phyloP scores from a whole-genome alignment of 352 stramenopile species.

The Pelagophyceae sp. region DNA sequence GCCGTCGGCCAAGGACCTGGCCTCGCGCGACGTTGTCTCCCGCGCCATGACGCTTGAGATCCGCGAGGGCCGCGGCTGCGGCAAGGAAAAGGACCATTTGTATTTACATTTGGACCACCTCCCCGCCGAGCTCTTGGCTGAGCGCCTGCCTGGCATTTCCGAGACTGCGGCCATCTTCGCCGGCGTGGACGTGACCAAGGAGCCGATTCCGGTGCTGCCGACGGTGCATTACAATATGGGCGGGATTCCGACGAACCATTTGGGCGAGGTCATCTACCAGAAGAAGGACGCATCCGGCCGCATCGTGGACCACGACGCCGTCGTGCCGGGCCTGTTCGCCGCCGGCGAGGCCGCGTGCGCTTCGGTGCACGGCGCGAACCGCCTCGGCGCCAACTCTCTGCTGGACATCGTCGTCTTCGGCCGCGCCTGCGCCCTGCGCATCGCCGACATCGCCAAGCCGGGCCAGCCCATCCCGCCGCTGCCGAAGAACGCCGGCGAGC shows the following conservation, averaged over 20 bases:
- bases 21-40: constrained; percentile 83
- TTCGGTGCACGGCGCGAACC: constrained; percentile 89
- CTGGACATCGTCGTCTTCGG: constrained; percentile 95
- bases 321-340: constrained; percentile 87
- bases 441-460: constrained; percentile 82
- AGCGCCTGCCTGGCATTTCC: constrained; percentile 85
- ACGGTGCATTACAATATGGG: constrained; percentile 98
- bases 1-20: constrained; percentile 88
- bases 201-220: constrained; percentile 89
- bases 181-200: constrained; percentile 92
- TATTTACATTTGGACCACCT: constrained; percentile 94
- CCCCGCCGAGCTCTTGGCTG: constrained; percentile 77
- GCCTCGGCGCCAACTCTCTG: constrained; percentile 79
- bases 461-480: constrained; percentile 66
- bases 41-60: constrained; percentile 96
- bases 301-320: constrained; percentile 62
- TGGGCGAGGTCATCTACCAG: constrained; percentile 77
- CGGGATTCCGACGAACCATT: constrained; percentile 88
- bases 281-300: constrained; percentile 56
- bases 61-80: constrained; percentile 81
- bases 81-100: constrained; percentile 86
- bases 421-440: constrained; percentile 78
- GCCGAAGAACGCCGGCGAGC: constrained; percentile 66
- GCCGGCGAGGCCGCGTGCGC: constrained; percentile 85
- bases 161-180: constrained; percentile 93